Percentiles rank a stretch among this genome's conserved stretches.
Conservation (phyloP, 306 rosid species). For the Elaeagnus macrophylla region DNA sequence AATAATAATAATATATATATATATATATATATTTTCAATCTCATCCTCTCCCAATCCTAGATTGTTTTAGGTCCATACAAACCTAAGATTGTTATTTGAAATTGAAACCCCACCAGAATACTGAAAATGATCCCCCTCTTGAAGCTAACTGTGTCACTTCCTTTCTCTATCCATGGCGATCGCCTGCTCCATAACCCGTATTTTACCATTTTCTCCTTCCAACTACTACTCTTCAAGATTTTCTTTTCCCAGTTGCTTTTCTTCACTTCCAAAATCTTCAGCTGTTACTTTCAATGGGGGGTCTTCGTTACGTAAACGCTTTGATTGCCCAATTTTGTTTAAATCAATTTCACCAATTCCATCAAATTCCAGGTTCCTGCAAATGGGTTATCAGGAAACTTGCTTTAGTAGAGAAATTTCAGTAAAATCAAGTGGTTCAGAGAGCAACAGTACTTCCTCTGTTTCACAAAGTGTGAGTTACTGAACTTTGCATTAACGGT, state of each 20-base stretch:
- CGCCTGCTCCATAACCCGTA: conserved; percentile 19
- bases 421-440: conserved; percentile 36
- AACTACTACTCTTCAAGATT: conserved; percentile 17
- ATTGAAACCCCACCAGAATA: conserved; percentile 19
- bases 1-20: no score
- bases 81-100: neutral
- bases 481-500: neutral
- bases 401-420: conserved; percentile 18
- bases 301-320: conserved; percentile 3
- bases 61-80: conserved; percentile 34
- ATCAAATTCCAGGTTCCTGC: conserved; percentile 25
- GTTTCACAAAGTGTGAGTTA: conserved; percentile 40
- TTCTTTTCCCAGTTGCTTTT: neutral
- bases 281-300: conserved; percentile 25
- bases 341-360: conserved; percentile 3
- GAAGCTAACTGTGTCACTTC: neutral
- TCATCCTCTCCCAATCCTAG: conserved; percentile 14
- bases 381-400: conserved; percentile 28
- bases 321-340: conserved; percentile 10
- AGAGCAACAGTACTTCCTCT: conserved; percentile 39
- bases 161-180: conserved; percentile 46
- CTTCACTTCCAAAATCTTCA: conserved; percentile 14
- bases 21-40: no score
- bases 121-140: conserved; percentile 5
- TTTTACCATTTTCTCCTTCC: conserved; percentile 18